phyloP scores from a whole-genome alignment of 805 yeast genomes.

The Schwanniomyces polymorphus region DNA sequence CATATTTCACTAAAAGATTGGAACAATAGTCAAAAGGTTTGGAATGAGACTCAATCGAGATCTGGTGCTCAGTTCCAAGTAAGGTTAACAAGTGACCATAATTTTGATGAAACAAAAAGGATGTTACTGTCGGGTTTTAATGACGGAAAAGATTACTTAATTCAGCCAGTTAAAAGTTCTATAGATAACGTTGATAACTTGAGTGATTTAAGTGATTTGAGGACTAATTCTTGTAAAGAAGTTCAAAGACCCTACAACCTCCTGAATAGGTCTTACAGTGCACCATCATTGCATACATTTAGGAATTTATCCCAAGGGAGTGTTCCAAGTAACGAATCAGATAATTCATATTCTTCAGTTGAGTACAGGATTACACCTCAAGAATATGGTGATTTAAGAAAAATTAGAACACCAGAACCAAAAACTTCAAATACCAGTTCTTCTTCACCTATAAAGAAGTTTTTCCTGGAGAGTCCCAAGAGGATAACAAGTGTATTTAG shows the following conservation, averaged over 20 bases:
- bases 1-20: constrained; percentile 33
- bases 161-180: constrained; percentile 10
- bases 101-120: constrained; percentile 8
- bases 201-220: constrained; percentile 20
- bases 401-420: not conserved
- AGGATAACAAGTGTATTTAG: constrained; percentile 21
- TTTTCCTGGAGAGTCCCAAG: constrained; percentile 29
- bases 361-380: not conserved
- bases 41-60: constrained; percentile 21
- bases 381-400: not conserved
- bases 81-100: constrained; percentile 17
- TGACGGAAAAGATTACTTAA: not conserved
- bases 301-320: constrained; percentile 17
- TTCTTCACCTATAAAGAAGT: constrained; percentile 34
- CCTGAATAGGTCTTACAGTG: constrained; percentile 32
- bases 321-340: not conserved
- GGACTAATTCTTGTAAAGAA: not conserved
- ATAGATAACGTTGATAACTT: constrained; percentile 26
- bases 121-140: not conserved
- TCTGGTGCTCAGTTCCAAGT: constrained; percentile 19
- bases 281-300: constrained; percentile 43
- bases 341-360: not conserved
- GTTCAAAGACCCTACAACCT: constrained; percentile 8
- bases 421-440: not conserved
- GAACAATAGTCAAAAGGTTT: constrained; percentile 24